Evolutionary conservation across 1,139 yeast genomes (phyloP), one percentile per base, ranked within the genome.

Genomic region (Taphrina wiesneri): DNA sequence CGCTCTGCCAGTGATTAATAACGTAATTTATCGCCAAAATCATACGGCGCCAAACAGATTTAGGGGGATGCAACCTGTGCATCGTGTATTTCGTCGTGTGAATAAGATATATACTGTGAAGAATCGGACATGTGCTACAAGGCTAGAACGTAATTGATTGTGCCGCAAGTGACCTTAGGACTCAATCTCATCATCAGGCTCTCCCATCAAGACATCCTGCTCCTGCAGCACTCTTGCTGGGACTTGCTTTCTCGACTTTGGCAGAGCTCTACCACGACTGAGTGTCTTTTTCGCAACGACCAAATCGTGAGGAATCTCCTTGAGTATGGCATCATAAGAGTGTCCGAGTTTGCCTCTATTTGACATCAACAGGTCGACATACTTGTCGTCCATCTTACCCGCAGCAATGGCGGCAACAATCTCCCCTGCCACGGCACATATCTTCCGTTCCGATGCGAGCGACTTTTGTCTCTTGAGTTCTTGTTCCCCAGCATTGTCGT

Each of bases 261-360:
- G n/a, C 28, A n/a, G 28, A 7, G 15, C 28, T 21, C n/a, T 45
- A 45, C 49, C 49, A 45, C 49, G 25, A 21, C 39, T 19, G 15
- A n/a, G 7, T 6, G 59, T 32, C 32, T 36, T 41, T 39, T 54
- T 54, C 21, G 36, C 26, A 17, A 25, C 21, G 21, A 28, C 26
- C 3, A 54, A 21, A 19, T 34, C 86, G 84, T 92, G 92, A 86
- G 75, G 86, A 86, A 66, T 43, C 34, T 66, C 64, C 26, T 19
- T 39, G 25, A 66, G 46, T 11, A 66, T 54, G 39, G 63, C 52
- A 56, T 64, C 67, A 26, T 54, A 66, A 6, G 63, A 54, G 23
- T 47, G 26, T 17, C 68, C 68, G 13, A 66, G 47, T 30, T 56
- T 63, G 41, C 64, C 68, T 28, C 41, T 65, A 30, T 63, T 61